phyloP scores from a whole-genome alignment of 345 rosid genomes.

The Schrenkiella parvula region DNA sequence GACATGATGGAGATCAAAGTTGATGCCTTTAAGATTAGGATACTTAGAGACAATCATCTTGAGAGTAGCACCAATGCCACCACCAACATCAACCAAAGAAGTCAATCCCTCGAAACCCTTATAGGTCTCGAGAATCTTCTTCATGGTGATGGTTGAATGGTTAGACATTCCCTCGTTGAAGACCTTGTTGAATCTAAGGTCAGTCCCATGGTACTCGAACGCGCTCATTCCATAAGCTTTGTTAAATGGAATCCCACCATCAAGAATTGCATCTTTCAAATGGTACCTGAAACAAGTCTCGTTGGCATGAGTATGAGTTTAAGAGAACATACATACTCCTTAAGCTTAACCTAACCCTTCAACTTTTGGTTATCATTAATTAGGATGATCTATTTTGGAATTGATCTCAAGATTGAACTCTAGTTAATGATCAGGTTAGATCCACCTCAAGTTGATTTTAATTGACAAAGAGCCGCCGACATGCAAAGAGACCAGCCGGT shows the following conservation, averaged over 20 bases:
- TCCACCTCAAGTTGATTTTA: neutral
- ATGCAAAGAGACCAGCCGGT: neutral
- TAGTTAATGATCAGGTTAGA: neutral
- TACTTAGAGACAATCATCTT: constrained; percentile 61
- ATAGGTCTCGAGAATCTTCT: constrained; percentile 65
- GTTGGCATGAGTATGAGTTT: constrained; percentile 8
- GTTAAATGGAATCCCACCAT: constrained; percentile 78
- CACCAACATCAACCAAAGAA: constrained; percentile 83
- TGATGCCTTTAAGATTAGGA: constrained; percentile 72
- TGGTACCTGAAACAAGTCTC: constrained; percentile 46
- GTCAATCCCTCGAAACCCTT: constrained; percentile 61
- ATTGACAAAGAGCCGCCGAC: neutral
- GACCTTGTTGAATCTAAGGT: constrained; percentile 67
- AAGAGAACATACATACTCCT: neutral
- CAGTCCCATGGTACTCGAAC: constrained; percentile 74
- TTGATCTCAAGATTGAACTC: neutral
- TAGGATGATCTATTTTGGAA: neutral
- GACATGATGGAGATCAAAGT: constrained; percentile 82
- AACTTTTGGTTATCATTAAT: neutral
- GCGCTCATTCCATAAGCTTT: constrained; percentile 75
- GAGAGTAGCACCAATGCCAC: constrained; percentile 75
- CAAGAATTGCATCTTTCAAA: constrained; percentile 74
- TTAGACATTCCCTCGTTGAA: constrained; percentile 74
- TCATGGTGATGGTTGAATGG: constrained; percentile 72
- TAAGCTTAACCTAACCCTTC: neutral